Conservation (phyloP, 768 basidiomycete genomes). For the Crucibulum laeve region DNA sequence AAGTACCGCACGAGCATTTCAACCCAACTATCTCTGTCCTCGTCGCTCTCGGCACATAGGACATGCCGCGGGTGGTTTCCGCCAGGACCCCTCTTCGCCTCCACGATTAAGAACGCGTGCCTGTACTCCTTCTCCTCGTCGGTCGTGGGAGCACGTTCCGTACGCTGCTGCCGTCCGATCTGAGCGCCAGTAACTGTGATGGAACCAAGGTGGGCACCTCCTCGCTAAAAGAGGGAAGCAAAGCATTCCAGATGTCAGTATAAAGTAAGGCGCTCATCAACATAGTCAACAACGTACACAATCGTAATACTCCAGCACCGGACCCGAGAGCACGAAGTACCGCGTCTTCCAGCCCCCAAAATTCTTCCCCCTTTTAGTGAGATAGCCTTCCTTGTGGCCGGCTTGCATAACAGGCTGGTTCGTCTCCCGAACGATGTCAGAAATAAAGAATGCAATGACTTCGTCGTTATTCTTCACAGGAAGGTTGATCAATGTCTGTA, state of each 20-base stretch:
- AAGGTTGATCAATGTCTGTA: slow-evolving; percentile 77
- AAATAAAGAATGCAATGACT: slow-evolving; percentile 88
- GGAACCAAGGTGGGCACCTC: slow-evolving; percentile 87
- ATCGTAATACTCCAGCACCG: slow-evolving; percentile 92
- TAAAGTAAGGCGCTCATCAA: slow-evolving; percentile 5
- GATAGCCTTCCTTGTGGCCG: slow-evolving; percentile 91
- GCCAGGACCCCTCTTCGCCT: slow-evolving; percentile 70
- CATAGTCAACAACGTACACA: slow-evolving; percentile 55
- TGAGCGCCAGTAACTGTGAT: slow-evolving; percentile 90
- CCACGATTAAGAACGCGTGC: slow-evolving; percentile 96
- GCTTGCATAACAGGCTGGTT: slow-evolving; percentile 74
- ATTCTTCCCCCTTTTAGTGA: slow-evolving; percentile 95
- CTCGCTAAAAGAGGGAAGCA: slow-evolving; percentile 52
- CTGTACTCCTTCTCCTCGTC: slow-evolving; percentile 93
- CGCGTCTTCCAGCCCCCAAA: slow-evolving; percentile 98
- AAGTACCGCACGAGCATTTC: slow-evolving; percentile 89
- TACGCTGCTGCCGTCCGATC: slow-evolving; percentile 90
- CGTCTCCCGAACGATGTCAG: slow-evolving; percentile 77
- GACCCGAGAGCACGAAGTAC: slow-evolving; percentile 90
- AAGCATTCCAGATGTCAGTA: slow-evolving; percentile 8
- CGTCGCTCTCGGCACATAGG: slow-evolving; percentile 93
- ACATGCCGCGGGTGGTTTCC: slow-evolving; percentile 81
- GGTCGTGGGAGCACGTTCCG: slow-evolving; percentile 40
- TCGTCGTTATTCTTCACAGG: slow-evolving; percentile 87
- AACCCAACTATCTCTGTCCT: slow-evolving; percentile 92